These are phyloP conservation scores for Debaryomycetaceae sp. DNA, from an alignment of 1,139 yeast genomes.

Conservation along the genomic window DNA sequence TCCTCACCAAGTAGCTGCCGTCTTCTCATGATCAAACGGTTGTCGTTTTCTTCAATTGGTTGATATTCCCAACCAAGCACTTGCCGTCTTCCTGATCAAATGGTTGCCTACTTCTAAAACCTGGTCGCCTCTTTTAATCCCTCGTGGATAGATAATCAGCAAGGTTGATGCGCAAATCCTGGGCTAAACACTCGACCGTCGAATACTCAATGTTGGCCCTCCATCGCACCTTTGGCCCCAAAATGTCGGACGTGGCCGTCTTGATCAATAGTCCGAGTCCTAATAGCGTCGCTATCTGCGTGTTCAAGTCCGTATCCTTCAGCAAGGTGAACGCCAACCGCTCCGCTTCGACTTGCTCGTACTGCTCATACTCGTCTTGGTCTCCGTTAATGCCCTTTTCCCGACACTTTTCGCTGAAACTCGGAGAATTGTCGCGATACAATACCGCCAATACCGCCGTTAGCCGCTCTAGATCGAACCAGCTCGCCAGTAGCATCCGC, in stretches of 20 bases:
- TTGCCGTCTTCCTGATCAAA: neutral
- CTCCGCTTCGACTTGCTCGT: constrained; percentile 21
- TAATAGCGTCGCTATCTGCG: constrained; percentile 51
- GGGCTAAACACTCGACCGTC: constrained; percentile 38
- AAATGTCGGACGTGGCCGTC: constrained; percentile 41
- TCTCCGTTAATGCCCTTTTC: constrained; percentile 15
- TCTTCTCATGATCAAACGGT: too few relatives aligned
- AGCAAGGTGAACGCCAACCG: constrained; percentile 22
- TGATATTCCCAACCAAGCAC: too few relatives aligned
- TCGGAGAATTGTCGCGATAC: constrained; percentile 22
- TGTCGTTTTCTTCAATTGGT: too few relatives aligned
- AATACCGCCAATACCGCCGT: constrained; percentile 57
- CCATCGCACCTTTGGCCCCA: constrained; percentile 58
- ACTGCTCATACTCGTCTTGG: constrained; percentile 21
- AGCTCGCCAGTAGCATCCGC: constrained; percentile 45
- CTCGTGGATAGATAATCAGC: constrained; percentile 25
- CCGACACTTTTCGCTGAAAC: constrained; percentile 18
- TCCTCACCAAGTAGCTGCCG: too few relatives aligned
- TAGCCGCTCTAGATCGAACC: constrained; percentile 59
- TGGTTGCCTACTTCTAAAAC: neutral
- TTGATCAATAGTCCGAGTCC: constrained; percentile 43
- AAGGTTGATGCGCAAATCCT: constrained; percentile 44
- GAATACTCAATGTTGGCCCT: constrained; percentile 49
- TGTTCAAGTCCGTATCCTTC: constrained; percentile 38
- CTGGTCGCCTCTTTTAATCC: constrained; percentile 1